Base-by-base conservation (phyloP, 495 filamentous ascomycete species). In the Penicillium fimorum region DNA sequence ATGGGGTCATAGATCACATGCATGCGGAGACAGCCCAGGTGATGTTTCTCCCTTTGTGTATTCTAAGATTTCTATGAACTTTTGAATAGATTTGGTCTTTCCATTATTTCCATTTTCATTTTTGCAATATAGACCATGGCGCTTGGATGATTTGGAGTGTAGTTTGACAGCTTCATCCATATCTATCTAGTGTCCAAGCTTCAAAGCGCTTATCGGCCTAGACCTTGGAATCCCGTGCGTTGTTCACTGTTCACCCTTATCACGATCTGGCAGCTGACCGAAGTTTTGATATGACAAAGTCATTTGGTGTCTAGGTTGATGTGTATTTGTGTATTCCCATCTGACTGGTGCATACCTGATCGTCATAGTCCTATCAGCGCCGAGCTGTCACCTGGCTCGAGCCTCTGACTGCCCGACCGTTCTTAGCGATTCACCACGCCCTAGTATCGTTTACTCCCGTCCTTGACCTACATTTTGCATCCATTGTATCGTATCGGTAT, bases 351-450 rank as follows among this genome's bases (percentile, higher is more conserved):
- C 47, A 57, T 53, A 45, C 60, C 45, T 48, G 35, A 50, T 50
- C 44, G 33, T 56, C 25, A 61, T 59, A 46, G 58, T 41, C 60
- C 57, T 63, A 64, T 62, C 61, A 58, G 53, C 40, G 40, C 59
- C 52, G 58, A 55, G 51, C 55, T 63, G 63, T 64, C 61, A 66
- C 58, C 66, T 62, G 59, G 45, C 47, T 51, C 61, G 43, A 61
- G 43, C 53, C 35, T 52, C 47, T 57, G 44, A 40, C 53, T 55
- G 44, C 53, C 50, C 55, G 42, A 49, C 57, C 53, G 47, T 13
- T 44, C 33, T 47, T 20, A 33, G 41, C 20, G 49, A 57, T 53
- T 45, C 38, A 50, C 48, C 54, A 48, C 52, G 46, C 13, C 40
- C 30, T 46, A 52, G 20, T 18, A 48, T 35, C 29, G 20, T 48